These are phyloP conservation scores for Scheffersomyces spartinae DNA, from an alignment of 805 yeast species.

Conservation along the genomic window DNA sequence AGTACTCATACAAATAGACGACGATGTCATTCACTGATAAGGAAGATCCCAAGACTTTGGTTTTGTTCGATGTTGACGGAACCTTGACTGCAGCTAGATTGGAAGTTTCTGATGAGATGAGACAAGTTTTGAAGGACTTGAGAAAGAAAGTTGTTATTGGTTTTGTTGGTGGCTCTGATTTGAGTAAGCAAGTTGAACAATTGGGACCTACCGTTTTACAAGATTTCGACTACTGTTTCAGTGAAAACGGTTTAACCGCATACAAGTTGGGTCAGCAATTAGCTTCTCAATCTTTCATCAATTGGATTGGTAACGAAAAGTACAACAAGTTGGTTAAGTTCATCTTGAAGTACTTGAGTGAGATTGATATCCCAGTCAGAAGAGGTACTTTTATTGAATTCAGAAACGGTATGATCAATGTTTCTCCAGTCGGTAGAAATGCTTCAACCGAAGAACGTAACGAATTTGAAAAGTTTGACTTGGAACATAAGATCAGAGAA, in stretches of 20 bases:
- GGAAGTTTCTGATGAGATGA: slow-evolving; percentile 66
- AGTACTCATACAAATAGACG: neutral
- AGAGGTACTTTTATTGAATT: slow-evolving; percentile 98
- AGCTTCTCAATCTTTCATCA: slow-evolving; percentile 88
- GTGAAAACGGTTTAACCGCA: slow-evolving; percentile 97
- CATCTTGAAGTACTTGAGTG: slow-evolving; percentile 73
- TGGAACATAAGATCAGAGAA: slow-evolving; percentile 69
- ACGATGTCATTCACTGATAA: slow-evolving; percentile 55
- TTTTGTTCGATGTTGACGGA: slow-evolving; percentile 96
- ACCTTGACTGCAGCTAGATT: slow-evolving; percentile 97
- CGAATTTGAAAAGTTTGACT: slow-evolving; percentile 82
- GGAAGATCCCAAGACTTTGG: slow-evolving; percentile 78
- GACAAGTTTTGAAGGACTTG: slow-evolving; percentile 53
- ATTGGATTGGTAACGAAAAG: slow-evolving; percentile 92
- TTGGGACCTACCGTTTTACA: slow-evolving; percentile 67
- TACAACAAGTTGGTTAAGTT: slow-evolving; percentile 84
- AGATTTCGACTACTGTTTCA: slow-evolving; percentile 90
- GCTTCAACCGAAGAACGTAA: slow-evolving; percentile 90
- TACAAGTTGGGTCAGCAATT: slow-evolving; percentile 81
- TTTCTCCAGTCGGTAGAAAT: slow-evolving; percentile 97
- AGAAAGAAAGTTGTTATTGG: slow-evolving; percentile 93
- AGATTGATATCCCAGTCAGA: slow-evolving; percentile 86
- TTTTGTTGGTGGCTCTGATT: slow-evolving; percentile 95
- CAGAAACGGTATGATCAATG: slow-evolving; percentile 98
- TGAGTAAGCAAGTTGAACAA: slow-evolving; percentile 91